A percentile compares a stretch with the other conserved stretches of the same genome.
phyloP scores from a whole-genome alignment of 768 basidiomycete species.

The Termitomyces titanicus region DNA sequence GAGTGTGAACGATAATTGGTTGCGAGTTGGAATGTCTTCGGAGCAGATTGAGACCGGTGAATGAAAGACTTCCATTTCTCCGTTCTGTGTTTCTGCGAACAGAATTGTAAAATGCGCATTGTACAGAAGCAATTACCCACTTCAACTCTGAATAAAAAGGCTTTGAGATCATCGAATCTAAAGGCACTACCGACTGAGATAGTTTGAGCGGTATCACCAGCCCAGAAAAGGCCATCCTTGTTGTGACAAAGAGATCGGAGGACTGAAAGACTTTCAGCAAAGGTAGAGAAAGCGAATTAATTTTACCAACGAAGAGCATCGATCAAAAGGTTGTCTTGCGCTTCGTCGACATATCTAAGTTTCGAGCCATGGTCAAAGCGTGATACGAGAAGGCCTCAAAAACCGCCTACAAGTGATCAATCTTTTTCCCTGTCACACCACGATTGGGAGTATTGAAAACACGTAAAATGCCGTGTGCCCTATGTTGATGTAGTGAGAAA shows the following conservation, averaged over 20 bases:
- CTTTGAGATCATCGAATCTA: conserved; percentile 66
- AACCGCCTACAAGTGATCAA: conserved; percentile 51
- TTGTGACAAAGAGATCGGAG: conserved; percentile 60
- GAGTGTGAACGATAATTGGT: conserved; percentile 70
- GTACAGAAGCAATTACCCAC: conserved; percentile 28
- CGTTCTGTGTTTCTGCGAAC: conserved; percentile 6
- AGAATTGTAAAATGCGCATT: neutral
- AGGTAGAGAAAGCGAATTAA: neutral
- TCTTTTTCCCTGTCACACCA: conserved; percentile 34
- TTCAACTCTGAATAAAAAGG: conserved; percentile 62
- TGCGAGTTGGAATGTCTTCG: conserved; percentile 49
- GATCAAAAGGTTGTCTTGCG: conserved; percentile 67
- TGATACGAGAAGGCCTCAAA: neutral
- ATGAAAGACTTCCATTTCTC: conserved; percentile 3
- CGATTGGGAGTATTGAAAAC: conserved; percentile 20
- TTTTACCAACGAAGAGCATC: conserved; percentile 49
- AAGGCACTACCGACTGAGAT: conserved; percentile 74
- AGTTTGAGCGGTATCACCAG: conserved; percentile 78
- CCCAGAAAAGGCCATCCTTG: conserved; percentile 70
- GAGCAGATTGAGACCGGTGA: conserved; percentile 5
- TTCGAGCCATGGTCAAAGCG: neutral
- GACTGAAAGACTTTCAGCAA: conserved; percentile 35
- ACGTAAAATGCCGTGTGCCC: conserved; percentile 48
- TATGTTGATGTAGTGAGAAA: conserved; percentile 16
- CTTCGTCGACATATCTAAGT: conserved; percentile 75